phyloP scores from a whole-genome alignment of 2,329 filamentous ascomycete genomes.

The Diaporthe velutina region DNA sequence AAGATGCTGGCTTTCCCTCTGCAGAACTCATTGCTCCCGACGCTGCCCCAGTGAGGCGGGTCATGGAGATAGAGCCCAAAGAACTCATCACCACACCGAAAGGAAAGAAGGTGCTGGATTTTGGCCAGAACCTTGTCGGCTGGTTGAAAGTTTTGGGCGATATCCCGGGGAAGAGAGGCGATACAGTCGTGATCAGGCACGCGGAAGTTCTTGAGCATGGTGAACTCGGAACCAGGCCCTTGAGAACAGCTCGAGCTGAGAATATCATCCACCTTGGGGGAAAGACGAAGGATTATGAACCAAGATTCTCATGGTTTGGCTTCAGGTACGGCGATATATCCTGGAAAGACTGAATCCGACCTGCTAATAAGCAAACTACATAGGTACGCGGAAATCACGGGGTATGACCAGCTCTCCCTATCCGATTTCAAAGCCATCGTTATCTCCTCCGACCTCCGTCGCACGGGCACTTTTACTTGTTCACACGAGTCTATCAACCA shows the following conservation, averaged over 20 bases:
- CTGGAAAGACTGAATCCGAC: not conserved
- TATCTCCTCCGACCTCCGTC: slow-evolving; percentile 65
- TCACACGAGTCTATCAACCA: slow-evolving; percentile 65
- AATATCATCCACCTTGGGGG: slow-evolving; percentile 54
- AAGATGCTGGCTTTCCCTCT: not conserved
- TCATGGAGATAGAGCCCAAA: slow-evolving; percentile 42
- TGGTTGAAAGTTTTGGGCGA: slow-evolving; percentile 54
- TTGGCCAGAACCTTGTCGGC: slow-evolving; percentile 71
- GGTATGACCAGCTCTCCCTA: slow-evolving; percentile 40
- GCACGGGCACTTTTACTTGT: slow-evolving; percentile 63
- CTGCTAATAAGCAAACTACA: slow-evolving; percentile 52
- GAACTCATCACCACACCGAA: slow-evolving; percentile 37
- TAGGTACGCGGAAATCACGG: slow-evolving; percentile 62
- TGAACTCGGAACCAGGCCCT: slow-evolving; percentile 55
- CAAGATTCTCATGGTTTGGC: slow-evolving; percentile 62
- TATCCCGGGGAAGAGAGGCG: slow-evolving; percentile 52
- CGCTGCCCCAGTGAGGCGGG: slow-evolving; percentile 48
- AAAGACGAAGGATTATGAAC: not conserved
- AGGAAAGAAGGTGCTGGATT: slow-evolving; percentile 65
- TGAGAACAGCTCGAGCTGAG: slow-evolving; percentile 56
- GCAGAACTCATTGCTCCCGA: slow-evolving; percentile 47
- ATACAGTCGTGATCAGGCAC: slow-evolving; percentile 60
- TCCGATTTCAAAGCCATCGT: slow-evolving; percentile 49
- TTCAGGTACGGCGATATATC: slow-evolving; percentile 51
- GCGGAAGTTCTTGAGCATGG: slow-evolving; percentile 67